Evolutionary conservation across 371 early-diverging fungal genomes (phyloP), one percentile per base, ranked within the genome.

Genomic region (Thermomucor indicae-seudaticae): DNA sequence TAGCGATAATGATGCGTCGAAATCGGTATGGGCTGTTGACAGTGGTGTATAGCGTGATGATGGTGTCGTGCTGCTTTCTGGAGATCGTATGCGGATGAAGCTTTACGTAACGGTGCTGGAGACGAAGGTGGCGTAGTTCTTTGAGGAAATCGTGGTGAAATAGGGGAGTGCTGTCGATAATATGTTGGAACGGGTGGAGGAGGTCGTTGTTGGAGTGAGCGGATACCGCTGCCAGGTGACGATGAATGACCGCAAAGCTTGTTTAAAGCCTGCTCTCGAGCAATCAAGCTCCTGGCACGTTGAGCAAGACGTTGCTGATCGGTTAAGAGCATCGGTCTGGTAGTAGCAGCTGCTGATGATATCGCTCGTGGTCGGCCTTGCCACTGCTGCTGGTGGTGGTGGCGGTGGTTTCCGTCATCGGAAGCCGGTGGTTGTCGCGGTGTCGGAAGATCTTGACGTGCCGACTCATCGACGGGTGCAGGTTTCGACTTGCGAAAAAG

Each of bases 401-500:
- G 42, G 11, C n/a, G 23, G 16, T 42, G 42, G 16, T 42, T 42
- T 42, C 17, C 8, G 14, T n/a, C n/a, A 5, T 7, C 27, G 7
- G n/a, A 24, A 24, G 22, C 42, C 16, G 12, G 4, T 50, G 16
- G 6, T 38, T n/a, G n/a, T n/a, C n/a, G n/a, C n/a, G n/a, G n/a
- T n/a, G n/a, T n/a, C n/a, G n/a, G n/a, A n/a, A n/a, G n/a, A n/a
- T n/a, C n/a, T n/a, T n/a, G n/a, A n/a, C n/a, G n/a, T n/a, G n/a
- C n/a, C n/a, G n/a, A n/a, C n/a, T n/a, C n/a, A n/a, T n/a, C n/a
- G n/a, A n/a, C n/a, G n/a, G n/a, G n/a, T n/a, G n/a, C n/a, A n/a
- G n/a, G n/a, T n/a, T n/a, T n/a, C n/a, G n/a, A n/a, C 28, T 28
- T 49, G 10, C 50, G 40, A 11, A 50, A 50, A 6, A 50, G 22